phyloP scores from a whole-genome alignment of 1,284 basidiomycete genomes.

The Bothia castanella region DNA sequence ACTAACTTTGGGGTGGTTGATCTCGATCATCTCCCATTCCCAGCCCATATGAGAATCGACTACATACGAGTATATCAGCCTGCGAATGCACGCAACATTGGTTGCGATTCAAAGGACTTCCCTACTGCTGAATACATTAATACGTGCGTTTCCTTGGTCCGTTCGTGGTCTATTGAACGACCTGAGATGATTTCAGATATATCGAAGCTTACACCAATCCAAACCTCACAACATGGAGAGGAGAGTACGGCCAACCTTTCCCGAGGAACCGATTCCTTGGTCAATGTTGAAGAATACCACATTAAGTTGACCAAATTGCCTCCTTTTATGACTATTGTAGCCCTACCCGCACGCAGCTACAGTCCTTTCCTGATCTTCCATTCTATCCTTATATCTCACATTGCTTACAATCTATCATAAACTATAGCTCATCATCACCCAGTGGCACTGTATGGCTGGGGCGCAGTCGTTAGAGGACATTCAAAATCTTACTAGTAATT shows the following conservation, averaged over 20 bases:
- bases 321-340: too few relatives aligned
- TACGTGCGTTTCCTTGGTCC: constrained; percentile 33
- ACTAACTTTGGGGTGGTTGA: constrained; percentile 56
- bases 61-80: constrained; percentile 71
- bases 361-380: not conserved
- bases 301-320: too few relatives aligned
- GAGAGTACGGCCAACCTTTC: constrained; percentile 33
- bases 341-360: not conserved
- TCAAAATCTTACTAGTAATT: not conserved
- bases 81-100: constrained; percentile 53
- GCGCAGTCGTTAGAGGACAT: not conserved
- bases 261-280: constrained; percentile 33
- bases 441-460: too few relatives aligned
- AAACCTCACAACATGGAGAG: constrained; percentile 40
- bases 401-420: too few relatives aligned
- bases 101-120: constrained; percentile 65
- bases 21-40: constrained; percentile 54
- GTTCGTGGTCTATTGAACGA: not conserved
- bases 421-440: too few relatives aligned
- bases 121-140: constrained; percentile 66
- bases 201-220: constrained; percentile 42
- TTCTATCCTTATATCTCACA: constrained; percentile 3
- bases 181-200: constrained; percentile 23
- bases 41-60: constrained; percentile 62
- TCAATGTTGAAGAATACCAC: constrained; percentile 24